Evolutionary conservation across 352 stramenopile genomes (phyloP), one percentile per base, ranked within the genome.

Genomic region (Globisporangium spiculum): DNA sequence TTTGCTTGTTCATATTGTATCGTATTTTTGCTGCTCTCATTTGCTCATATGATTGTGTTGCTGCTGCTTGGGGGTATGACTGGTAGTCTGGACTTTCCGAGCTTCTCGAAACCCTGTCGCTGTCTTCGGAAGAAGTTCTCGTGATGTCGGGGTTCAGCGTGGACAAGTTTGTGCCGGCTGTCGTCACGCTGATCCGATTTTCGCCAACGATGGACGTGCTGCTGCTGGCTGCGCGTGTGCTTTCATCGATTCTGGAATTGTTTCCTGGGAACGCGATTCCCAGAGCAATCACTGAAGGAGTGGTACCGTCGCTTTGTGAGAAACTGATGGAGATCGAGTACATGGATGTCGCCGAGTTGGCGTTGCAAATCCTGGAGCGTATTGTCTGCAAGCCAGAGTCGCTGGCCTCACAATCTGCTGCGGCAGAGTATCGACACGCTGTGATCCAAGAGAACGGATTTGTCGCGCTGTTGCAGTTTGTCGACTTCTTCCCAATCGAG

Each of bases 321-420:
- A 91, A 91, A 62, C 74, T 94, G 20, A 61, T 91, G 66, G 84
- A 89, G 67, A 89, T 94, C 44, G 81, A 94, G 67, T 94, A 92
- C 69, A 91, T 94, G 81, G 86, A 94, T 64, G 82, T 94, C 34
- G 86, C 83, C 0, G 86, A 94, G 64, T 63, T 91, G 32, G 75
- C 82, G 14, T 68, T 94, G 61, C 81, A 89, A 64, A 88, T 92
- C 60, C 66, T 94, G 0, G 84, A 92, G 26, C 75, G 70, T 20
- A 81, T 94, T 27, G 74, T 88, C 10, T 88, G 73, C 38, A 71
- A 75, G 7, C 34, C 70, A 4, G 66, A 77, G 16, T 26, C 44
- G 12, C 22, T 55, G 9, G 10, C 41, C 36, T 63, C 57, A 0
- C 66, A 66, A 50, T 1, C 60, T 27, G 44, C 55, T 3, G 27